Base-by-base conservation (phyloP, 805 yeast genomes). In the Ogataea pilisensis region DNA sequence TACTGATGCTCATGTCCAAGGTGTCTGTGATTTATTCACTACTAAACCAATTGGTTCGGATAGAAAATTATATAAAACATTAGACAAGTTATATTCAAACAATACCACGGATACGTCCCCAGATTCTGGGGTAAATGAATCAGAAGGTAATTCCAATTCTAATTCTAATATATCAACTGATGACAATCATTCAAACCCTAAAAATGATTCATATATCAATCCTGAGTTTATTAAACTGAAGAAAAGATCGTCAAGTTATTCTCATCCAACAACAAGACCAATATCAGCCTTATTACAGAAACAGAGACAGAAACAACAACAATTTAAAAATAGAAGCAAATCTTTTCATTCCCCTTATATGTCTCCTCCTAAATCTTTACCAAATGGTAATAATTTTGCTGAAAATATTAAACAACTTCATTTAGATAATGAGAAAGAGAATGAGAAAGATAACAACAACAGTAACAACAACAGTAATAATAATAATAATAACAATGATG, bases 21-120 rank as follows among this genome's bases (percentile, higher is more conserved):
- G 97, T 11, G 89, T 95, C 20, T 82, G 96, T 59, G 99, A 93
- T 58, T 73, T 93, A 36, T 93, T 88, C 57, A 86, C 98, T 1
- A 93, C 99, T 2, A 93, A 91, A 56, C 89, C 96, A 1, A 87
- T 90, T 19, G 87, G 93, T 1, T 75, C 91, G 1, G 99, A 93
- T 63, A 75, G 89, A 51, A 90, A 90, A 63, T 73, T 91, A 22
- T 88, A 85, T 69, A 87, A 88, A 61, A 80, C 90, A 0, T 80
- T 93, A 32, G 97, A 89, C 58, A 79, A 82, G 50, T 91, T 60
- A 22, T 60, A 58, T 41, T 52, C 51, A 31, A 21, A 37, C 13
- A 37, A 38, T 16, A 25, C 34, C 32, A 37, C 26, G 6, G 41
- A 34, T 22, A 41, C 32, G 25, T 35, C 42, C n/a, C 32, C 39